phyloP scores from a whole-genome alignment of 2,329 filamentous ascomycete species.

The Alternaria alternata region DNA sequence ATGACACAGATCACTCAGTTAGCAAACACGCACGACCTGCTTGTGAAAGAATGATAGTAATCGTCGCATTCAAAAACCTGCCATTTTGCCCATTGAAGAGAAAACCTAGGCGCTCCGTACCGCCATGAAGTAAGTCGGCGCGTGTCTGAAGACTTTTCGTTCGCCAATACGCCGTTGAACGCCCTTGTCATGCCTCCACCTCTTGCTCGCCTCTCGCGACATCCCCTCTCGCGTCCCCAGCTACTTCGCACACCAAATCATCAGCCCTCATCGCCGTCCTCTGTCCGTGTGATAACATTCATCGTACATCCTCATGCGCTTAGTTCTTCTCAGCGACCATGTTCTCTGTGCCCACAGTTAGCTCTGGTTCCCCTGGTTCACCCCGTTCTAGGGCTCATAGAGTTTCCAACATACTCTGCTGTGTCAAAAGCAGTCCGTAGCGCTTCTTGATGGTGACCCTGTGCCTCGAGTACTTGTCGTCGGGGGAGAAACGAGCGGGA shows the following conservation, averaged over 20 bases:
- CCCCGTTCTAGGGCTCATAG: neutral
- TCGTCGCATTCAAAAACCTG: neutral
- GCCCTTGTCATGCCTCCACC: slow-evolving; percentile 3
- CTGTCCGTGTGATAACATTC: neutral
- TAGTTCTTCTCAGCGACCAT: slow-evolving; percentile 34
- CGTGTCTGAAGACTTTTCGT: neutral
- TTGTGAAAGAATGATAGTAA: neutral
- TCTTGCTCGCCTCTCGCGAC: neutral
- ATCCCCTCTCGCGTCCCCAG: neutral
- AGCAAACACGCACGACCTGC: neutral
- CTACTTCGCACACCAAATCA: neutral
- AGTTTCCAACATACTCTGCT: slow-evolving; percentile 64
- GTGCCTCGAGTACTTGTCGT: slow-evolving; percentile 97
- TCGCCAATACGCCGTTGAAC: slow-evolving; percentile 16
- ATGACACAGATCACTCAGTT: neutral
- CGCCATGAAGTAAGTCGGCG: neutral
- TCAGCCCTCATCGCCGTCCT: neutral
- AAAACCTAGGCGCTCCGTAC: neutral
- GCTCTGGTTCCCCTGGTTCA: neutral
- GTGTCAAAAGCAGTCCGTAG: slow-evolving; percentile 86
- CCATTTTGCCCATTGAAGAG: neutral
- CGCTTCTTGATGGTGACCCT: slow-evolving; percentile 94
- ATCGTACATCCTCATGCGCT: neutral
- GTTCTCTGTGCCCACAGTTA: slow-evolving; percentile 29
- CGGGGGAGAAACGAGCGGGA: slow-evolving; percentile 94